Evolutionary conservation across 176 grass and related monocot genomes (phyloP).

Genomic region (Aegilops sharonensis): DNA sequence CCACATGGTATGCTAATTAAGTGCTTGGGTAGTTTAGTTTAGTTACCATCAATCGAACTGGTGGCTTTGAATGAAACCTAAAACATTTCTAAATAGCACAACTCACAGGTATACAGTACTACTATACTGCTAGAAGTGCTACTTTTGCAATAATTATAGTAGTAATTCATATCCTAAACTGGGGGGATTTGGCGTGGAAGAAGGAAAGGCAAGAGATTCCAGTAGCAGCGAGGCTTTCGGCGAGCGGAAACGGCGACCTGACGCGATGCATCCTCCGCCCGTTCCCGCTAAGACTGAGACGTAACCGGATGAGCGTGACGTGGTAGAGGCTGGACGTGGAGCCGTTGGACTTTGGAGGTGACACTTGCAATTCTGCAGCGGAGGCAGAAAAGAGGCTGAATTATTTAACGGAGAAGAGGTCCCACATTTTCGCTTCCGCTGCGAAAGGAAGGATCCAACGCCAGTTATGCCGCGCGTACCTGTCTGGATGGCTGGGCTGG

Average conservation of each 20-base stretch:
- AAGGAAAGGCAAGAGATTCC: conserved; percentile 28
- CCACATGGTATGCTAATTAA: too few relatives aligned
- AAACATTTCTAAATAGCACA: too few relatives aligned
- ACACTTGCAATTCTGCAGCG: too few relatives aligned
- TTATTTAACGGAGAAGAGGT: too few relatives aligned
- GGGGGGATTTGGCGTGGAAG: neutral
- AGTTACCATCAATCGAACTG: neutral
- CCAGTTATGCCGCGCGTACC: neutral
- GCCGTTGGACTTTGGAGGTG: neutral
- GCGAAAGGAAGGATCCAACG: too few relatives aligned
- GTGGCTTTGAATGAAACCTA: neutral
- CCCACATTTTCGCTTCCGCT: too few relatives aligned
- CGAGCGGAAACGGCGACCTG: neutral
- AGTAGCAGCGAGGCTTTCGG: neutral
- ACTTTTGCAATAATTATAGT: too few relatives aligned
- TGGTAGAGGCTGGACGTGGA: neutral
- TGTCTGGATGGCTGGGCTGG: neutral
- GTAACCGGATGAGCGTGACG: neutral
- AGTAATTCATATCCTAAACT: neutral
- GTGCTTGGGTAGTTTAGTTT: neutral
- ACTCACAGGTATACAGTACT: too few relatives aligned
- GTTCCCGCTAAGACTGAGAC: neutral
- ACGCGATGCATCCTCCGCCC: neutral
- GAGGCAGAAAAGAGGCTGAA: too few relatives aligned
- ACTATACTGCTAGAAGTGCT: too few relatives aligned